These are phyloP conservation scores for Clonostachys chloroleuca DNA, from an alignment of 2,329 filamentous ascomycete genomes.

Conservation along the genomic window DNA sequence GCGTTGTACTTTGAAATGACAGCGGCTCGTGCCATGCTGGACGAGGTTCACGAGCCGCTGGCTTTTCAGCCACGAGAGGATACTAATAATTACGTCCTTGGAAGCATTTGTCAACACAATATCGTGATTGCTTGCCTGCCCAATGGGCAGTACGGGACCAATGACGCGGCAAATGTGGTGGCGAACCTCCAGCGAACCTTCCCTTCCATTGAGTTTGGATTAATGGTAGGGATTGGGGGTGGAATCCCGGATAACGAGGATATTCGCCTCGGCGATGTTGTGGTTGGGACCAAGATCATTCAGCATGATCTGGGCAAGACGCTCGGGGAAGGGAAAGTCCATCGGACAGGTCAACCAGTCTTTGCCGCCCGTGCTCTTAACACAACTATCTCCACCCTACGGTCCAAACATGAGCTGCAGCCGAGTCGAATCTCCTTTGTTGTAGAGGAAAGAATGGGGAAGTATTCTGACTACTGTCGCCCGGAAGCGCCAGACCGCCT, in stretches of 20 bases:
- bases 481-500: constrained; percentile 5
- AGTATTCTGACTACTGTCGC: constrained; percentile 4
- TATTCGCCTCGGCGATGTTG: constrained; percentile 12
- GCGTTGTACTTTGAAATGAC: constrained; percentile 8
- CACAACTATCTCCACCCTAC: constrained; percentile 4
- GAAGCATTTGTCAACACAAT: constrained; percentile 7
- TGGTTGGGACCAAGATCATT: constrained; percentile 11
- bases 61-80: not conserved
- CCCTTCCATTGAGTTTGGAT: constrained; percentile 1
- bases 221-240: constrained; percentile 19
- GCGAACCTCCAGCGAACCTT: constrained; percentile 8
- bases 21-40: constrained; percentile 9
- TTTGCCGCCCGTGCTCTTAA: not conserved
- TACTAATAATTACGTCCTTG: constrained; percentile 9
- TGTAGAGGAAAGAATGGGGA: not conserved
- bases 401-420: not conserved
- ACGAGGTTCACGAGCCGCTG: constrained; percentile 5
- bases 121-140: constrained; percentile 9
- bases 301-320: constrained; percentile 13
- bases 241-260: constrained; percentile 11
- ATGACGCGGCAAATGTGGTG: constrained; percentile 7
- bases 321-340: not conserved
- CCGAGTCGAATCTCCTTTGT: not conserved
- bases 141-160: constrained; percentile 4
- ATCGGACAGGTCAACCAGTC: not conserved